Base-by-base conservation (phyloP, 495 filamentous ascomycete species). In the Penicilliopsis zonata region DNA sequence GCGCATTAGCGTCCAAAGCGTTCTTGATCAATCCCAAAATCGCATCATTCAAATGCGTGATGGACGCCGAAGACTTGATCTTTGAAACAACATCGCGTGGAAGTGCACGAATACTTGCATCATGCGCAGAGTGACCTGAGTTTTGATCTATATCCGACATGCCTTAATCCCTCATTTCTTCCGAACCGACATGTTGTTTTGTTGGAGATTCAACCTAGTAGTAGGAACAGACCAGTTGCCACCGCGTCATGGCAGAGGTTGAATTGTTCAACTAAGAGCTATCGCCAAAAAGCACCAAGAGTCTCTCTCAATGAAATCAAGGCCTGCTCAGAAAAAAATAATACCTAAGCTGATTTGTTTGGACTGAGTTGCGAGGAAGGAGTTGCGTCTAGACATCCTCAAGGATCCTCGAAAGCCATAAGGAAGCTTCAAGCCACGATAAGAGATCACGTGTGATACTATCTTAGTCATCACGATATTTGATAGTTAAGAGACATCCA, bases 11-110 rank as follows among this genome's bases (percentile, higher is more conserved):
- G 59, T 98, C 90, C 13, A 98, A 65, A 1, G 85, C 72, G 54
- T 98, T 98, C 45, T 82, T 73, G 5, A 88, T 40, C n/a, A 98
- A 61, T 31, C 83, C 80, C 33, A 72, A 55, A 23, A 86, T 61
- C 3, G 84, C 88, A 15, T 58, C 74, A 41, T 78, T 76, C 28
- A 98, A 57, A 18, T 78, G 74, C 2, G 75, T 81, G 40, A 96
- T 80, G 14, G 68, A 64, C 5, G 72, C 74, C 2, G 87, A 93
- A 1, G 88, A 95, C 42, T 81, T 83, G 53, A 98, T 78, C 47
- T 88, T 87, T n/a, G 79, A 72, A 33, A 75, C 65, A 32, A 85
- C 86, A 31, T 88, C 71, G 15, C 68, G 50, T 9, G 88, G 82
- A 27, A 96, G 65, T 24, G 65, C 74, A 37, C 66, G 62, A 34